Percentiles rank a stretch among this genome's conserved stretches.
Conservation (phyloP, 495 filamentous ascomycete genomes). For the Hypoxylon fuscum region DNA sequence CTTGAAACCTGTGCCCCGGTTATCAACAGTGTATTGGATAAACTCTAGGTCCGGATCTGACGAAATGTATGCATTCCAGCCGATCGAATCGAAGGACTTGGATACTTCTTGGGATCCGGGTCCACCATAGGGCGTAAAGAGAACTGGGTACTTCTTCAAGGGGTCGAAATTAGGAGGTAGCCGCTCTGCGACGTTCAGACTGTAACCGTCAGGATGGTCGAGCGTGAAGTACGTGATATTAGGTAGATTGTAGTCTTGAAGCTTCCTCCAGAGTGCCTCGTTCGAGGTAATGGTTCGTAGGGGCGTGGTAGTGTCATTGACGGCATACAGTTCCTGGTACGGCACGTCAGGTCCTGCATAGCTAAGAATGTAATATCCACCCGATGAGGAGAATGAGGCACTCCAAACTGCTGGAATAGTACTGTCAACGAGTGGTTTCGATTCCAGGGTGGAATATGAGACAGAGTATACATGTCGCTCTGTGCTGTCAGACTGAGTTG, state of each 20-base stretch:
- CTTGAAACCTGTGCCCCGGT: conserved; percentile 64
- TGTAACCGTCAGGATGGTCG: conserved; percentile 56
- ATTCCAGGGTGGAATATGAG: conserved; percentile 52
- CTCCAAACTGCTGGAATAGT: conserved; percentile 58
- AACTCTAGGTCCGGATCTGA: conserved; percentile 67
- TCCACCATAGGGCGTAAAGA: conserved; percentile 66
- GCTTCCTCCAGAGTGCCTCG: conserved; percentile 51
- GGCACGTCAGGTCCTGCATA: conserved; percentile 66
- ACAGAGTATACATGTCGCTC: conserved; percentile 66
- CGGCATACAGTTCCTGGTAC: conserved; percentile 63
- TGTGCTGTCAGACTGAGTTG: conserved; percentile 63
- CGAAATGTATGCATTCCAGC: conserved; percentile 62
- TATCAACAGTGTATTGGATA: conserved; percentile 64
- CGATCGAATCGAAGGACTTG: conserved; percentile 54
- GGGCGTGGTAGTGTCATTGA: conserved; percentile 52
- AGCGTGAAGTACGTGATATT: conserved; percentile 59
- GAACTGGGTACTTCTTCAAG: conserved; percentile 63
- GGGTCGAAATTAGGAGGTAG: conserved; percentile 61
- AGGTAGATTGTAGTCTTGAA: conserved; percentile 61
- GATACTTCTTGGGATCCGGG: conserved; percentile 60
- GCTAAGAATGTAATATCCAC: conserved; percentile 63
- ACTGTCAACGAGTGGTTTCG: conserved; percentile 62
- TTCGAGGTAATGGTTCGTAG: conserved; percentile 62
- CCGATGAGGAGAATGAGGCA: conserved; percentile 62
- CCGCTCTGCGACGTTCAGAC: conserved; percentile 58